Conservation (phyloP, 1,284 basidiomycete species). For the Ustilago hordei region DNA sequence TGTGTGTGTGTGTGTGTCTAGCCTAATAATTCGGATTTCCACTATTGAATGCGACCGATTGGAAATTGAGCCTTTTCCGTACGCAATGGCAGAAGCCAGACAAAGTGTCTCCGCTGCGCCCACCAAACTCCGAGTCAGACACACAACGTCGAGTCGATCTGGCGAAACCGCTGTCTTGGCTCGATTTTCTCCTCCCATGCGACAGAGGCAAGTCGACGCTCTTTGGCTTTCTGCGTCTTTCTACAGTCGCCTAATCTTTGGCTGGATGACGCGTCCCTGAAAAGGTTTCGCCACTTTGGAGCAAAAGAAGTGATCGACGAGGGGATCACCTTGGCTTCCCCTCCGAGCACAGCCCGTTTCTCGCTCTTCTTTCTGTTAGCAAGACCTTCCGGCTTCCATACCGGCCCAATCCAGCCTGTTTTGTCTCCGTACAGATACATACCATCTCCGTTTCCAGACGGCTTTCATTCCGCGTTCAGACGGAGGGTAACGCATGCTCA, state of each 20-base stretch:
- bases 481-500: not conserved
- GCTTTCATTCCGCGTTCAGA: not conserved
- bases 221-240: constrained; percentile 16
- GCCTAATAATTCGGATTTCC: constrained; percentile 7
- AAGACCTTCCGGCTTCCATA: not conserved
- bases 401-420: constrained; percentile 1
- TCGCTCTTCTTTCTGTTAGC: not conserved
- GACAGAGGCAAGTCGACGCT: constrained; percentile 12
- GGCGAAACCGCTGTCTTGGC: constrained; percentile 15
- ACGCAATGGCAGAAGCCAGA: constrained; percentile 1
- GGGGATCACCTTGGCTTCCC: not conserved
- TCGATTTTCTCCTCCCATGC: constrained; percentile 3
- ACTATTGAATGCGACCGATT: not conserved
- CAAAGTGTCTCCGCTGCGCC: not conserved
- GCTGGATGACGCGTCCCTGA: constrained; percentile 23
- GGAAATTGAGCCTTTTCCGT: constrained; percentile 19
- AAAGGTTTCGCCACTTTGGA: not conserved
- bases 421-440: not conserved
- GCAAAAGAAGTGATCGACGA: not conserved
- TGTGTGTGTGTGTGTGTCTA: not conserved
- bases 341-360: constrained; percentile 10
- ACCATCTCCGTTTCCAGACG: not conserved
- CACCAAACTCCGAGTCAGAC: constrained; percentile 3
- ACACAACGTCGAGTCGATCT: not conserved
- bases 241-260: constrained; percentile 5